Base-by-base conservation (phyloP, 2,329 filamentous ascomycete species). In the Sclerotinia trifoliorum region DNA sequence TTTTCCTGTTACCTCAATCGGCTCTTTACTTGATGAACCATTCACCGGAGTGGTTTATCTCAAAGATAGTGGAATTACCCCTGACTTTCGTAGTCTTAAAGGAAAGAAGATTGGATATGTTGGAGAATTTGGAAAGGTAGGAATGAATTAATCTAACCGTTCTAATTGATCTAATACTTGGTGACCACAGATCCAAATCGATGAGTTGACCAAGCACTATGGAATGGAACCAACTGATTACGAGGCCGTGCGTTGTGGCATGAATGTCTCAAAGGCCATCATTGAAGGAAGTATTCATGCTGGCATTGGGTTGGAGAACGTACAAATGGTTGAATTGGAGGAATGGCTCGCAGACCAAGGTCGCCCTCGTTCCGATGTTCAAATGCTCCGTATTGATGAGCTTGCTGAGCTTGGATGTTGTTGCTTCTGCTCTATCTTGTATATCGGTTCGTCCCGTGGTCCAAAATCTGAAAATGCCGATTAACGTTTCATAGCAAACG, bases 381-480 rank as follows among this genome's bases (percentile, higher is more conserved):
- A 91, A 79, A 93, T 93, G 90, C 85, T 93, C 24, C 88, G 90
- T 74, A 93, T 93, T 75, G 90, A 93, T 77, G 86, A 93, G 80
- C 88, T 93, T 39, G 90, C 90, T 46, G 89, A 92, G 78, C 83
- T 93, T 3, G 90, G 90, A 62, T 93, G 90, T 81, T 93, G 90
- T 85, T 93, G 90, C 83, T 93, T 93, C 85, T 93, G 90, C 80
- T 88, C 87, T 39, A 91, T 93, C 78, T 83, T 93, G 52, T 93
- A 93, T 82, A 93, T 93, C 71, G 90, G 88, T 77, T 67, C 49
- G 71, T 62, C 29, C 13, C 10, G 6, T 17, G n/a, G 51, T 29
- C 19, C 15, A 8, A 26, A 11, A 24, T 6, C 48, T 35, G 21
- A n/a, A 17, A 19, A 13, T 3, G 8, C 32, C 42, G 15, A 48